Conservation (phyloP, 2,329 filamentous ascomycete genomes). For the Emmonsiellopsis sp. region DNA sequence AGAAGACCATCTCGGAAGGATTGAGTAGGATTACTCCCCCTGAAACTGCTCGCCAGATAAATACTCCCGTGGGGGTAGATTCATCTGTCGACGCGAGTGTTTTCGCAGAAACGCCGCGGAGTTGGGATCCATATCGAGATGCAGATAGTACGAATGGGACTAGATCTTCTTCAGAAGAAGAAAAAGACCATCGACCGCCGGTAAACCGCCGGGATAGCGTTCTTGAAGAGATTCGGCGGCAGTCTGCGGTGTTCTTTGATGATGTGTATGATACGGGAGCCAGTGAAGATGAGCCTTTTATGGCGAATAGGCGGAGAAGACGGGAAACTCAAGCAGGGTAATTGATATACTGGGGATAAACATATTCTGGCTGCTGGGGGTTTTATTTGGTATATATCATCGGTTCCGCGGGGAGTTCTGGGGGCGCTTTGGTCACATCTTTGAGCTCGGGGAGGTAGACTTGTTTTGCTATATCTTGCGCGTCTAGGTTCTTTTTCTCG, state of each 20-base stretch:
- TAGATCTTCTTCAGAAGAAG: conserved; percentile 15
- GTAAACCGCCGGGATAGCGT: conserved; percentile 23
- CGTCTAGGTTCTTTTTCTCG: too few relatives aligned
- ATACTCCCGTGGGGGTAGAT: not conserved
- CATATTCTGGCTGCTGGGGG: too few relatives aligned
- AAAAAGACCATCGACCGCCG: conserved; percentile 15
- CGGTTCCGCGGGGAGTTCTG: too few relatives aligned
- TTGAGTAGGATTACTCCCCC: conserved; percentile 27
- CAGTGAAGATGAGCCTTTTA: conserved; percentile 7
- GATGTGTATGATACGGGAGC: conserved; percentile 22
- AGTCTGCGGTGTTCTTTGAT: conserved; percentile 39
- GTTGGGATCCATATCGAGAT: not conserved
- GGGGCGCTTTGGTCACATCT: too few relatives aligned
- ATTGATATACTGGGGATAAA: too few relatives aligned
- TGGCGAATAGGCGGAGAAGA: not conserved
- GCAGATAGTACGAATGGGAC: conserved; percentile 9
- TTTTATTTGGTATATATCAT: too few relatives aligned
- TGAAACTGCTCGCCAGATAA: conserved; percentile 7
- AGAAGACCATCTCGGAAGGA: conserved; percentile 55
- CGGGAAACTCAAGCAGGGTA: not conserved
- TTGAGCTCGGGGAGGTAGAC: too few relatives aligned
- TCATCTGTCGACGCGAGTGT: not conserved
- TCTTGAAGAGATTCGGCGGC: conserved; percentile 35
- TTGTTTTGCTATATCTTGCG: too few relatives aligned
- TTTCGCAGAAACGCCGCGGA: not conserved